These are phyloP conservation scores for peach (Prunus persica) DNA, from an alignment of 306 rosid genomes.

Conservation along the genomic window DNA sequence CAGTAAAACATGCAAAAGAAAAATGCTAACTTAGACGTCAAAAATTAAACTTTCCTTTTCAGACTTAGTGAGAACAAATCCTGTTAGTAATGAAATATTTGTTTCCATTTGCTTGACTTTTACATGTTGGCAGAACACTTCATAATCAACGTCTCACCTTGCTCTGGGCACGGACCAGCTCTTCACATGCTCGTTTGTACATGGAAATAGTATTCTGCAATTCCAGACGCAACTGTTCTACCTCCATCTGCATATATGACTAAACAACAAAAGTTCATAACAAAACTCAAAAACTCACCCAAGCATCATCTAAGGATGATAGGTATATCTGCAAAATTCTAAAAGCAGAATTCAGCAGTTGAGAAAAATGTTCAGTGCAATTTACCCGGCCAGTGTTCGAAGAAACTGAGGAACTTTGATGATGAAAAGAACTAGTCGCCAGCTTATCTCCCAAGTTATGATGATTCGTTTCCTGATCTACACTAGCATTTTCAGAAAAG, in stretches of 20 bases:
- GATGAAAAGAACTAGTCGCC: slow-evolving; percentile 32
- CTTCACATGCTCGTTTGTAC: slow-evolving; percentile 78
- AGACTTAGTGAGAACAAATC: too few relatives aligned
- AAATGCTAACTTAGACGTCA: too few relatives aligned
- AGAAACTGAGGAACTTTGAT: slow-evolving; percentile 43
- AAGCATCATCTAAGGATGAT: slow-evolving; percentile 2
- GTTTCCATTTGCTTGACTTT: neutral
- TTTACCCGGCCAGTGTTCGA: slow-evolving; percentile 54
- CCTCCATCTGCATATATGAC: slow-evolving; percentile 55
- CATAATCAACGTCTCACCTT: slow-evolving; percentile 53
- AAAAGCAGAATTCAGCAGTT: neutral
- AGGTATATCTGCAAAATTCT: neutral
- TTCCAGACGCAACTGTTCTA: slow-evolving; percentile 61
- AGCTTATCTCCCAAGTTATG: slow-evolving; percentile 32
- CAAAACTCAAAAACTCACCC: slow-evolving; percentile 22
- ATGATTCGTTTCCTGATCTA: slow-evolving; percentile 35
- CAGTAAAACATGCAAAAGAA: neutral
- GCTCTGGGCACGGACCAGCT: slow-evolving; percentile 64
- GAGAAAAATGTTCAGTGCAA: neutral
- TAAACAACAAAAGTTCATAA: slow-evolving; percentile 27
- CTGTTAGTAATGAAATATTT: too few relatives aligned
- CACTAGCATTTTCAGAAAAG: slow-evolving; percentile 24
- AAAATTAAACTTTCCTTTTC: too few relatives aligned
- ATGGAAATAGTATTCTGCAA: slow-evolving; percentile 65
- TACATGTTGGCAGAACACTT: neutral